These are phyloP conservation scores for Mortierella sp. DNA, from an alignment of 371 early-diverging fungal species.

Conservation along the genomic window DNA sequence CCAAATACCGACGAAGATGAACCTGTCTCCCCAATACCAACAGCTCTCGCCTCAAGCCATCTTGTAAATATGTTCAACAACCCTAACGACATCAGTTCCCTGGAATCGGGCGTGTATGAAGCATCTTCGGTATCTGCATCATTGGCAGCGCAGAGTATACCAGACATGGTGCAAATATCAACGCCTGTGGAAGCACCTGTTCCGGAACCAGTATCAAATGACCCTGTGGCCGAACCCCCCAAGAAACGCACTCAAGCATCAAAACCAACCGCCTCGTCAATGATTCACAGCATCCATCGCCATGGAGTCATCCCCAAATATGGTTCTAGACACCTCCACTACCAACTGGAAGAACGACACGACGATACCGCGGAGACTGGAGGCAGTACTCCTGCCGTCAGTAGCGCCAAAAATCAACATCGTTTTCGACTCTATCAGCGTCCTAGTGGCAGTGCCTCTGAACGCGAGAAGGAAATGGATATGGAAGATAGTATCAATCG, in stretches of 20 bases:
- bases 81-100: not conserved
- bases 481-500: constrained; percentile 32
- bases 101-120: not conserved
- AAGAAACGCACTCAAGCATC: not conserved
- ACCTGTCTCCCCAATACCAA: constrained; percentile 15
- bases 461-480: constrained; percentile 15
- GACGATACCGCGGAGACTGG: constrained; percentile 4
- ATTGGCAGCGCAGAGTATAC: not conserved
- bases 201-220: not conserved
- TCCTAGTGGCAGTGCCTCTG: constrained; percentile 16
- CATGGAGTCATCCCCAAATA: constrained; percentile 26
- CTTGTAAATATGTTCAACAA: constrained; percentile 15
- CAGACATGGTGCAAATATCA: not conserved
- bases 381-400: not conserved
- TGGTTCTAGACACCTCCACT: constrained; percentile 21
- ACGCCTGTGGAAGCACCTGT: not conserved
- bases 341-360: constrained; percentile 6
- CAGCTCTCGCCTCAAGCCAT: constrained; percentile 9
- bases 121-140: constrained; percentile 9
- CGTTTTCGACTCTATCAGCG: constrained; percentile 5
- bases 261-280: constrained; percentile 1
- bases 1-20: constrained; percentile 1
- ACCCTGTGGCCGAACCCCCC: not conserved
- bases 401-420: not conserved
- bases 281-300: constrained; percentile 18